phyloP scores from a whole-genome alignment of 1,284 basidiomycete genomes.

The Irpex lacteus region DNA sequence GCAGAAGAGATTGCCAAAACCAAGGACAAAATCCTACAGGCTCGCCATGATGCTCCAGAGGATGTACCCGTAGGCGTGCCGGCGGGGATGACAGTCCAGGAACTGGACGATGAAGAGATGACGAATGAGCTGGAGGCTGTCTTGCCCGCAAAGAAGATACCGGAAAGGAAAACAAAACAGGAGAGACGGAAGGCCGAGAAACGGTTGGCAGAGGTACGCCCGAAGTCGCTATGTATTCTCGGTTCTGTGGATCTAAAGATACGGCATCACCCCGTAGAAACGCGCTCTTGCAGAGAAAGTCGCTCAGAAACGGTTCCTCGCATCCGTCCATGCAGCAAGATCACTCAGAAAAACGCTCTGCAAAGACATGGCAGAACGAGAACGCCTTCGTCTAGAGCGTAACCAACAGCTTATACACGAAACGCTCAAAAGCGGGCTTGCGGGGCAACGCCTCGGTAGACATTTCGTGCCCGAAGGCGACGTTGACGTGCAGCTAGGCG shows the following conservation, averaged over 20 bases:
- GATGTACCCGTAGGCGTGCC: conserved; percentile 28
- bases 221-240: not conserved
- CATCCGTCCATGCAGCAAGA: conserved; percentile 54
- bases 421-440: conserved; percentile 55
- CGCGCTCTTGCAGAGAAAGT: conserved; percentile 57
- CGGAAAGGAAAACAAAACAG: conserved; percentile 71
- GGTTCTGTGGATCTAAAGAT: not conserved
- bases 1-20: conserved; percentile 53
- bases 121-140: conserved; percentile 29
- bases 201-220: conserved; percentile 57
- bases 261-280: conserved; percentile 43
- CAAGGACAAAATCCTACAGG: conserved; percentile 56
- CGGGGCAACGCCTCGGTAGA: conserved; percentile 72
- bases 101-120: conserved; percentile 35
- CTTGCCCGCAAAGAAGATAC: conserved; percentile 41
- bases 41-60: conserved; percentile 32
- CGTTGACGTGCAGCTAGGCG: conserved; percentile 87
- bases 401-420: conserved; percentile 38
- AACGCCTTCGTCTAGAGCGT: conserved; percentile 39
- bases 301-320: conserved; percentile 55
- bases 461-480: conserved; percentile 68
- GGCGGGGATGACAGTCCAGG: conserved; percentile 61
- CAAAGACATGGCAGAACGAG: conserved; percentile 38
- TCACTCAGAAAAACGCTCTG: conserved; percentile 45
- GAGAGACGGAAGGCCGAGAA: conserved; percentile 65